phyloP scores from a whole-genome alignment of 2,329 filamentous ascomycete species.

The Lachnellula subtilissima region DNA sequence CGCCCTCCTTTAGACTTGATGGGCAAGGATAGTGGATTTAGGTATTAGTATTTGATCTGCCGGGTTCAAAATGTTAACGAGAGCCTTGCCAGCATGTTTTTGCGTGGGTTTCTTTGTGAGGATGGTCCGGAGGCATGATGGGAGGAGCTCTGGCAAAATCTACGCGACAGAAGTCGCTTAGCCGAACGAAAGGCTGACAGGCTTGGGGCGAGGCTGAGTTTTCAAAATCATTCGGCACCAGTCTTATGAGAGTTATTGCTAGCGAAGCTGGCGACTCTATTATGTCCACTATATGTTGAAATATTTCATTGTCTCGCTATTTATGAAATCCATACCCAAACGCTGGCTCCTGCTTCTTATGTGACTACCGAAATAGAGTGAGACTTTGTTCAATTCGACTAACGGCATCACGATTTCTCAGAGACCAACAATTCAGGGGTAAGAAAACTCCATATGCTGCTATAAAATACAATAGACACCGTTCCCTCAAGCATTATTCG shows the following conservation, averaged over 20 bases:
- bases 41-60: not conserved
- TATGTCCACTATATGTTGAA: too few relatives aligned
- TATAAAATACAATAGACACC: slow-evolving; percentile 16
- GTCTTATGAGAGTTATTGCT: too few relatives aligned
- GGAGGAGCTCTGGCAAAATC: not conserved
- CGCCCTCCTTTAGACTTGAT: not conserved
- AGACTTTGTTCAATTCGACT: too few relatives aligned
- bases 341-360: too few relatives aligned
- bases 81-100: slow-evolving; percentile 11
- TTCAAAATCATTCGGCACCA: too few relatives aligned
- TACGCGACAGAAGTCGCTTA: not conserved
- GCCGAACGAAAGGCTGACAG: not conserved
- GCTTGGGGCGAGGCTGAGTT: slow-evolving; percentile 5
- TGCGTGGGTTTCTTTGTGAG: not conserved
- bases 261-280: too few relatives aligned
- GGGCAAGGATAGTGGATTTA: not conserved
- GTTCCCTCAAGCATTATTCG: slow-evolving; percentile 19
- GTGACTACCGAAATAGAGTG: too few relatives aligned
- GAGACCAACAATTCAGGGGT: not conserved
- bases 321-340: too few relatives aligned
- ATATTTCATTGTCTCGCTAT: too few relatives aligned
- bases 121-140: not conserved
- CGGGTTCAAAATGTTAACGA: slow-evolving; percentile 2
- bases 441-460: slow-evolving; percentile 8
- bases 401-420: not conserved